Evolutionary conservation across 352 stramenopile genomes (phyloP), one percentile per base, ranked within the genome.

Genomic region (Pythium apleroticum): DNA sequence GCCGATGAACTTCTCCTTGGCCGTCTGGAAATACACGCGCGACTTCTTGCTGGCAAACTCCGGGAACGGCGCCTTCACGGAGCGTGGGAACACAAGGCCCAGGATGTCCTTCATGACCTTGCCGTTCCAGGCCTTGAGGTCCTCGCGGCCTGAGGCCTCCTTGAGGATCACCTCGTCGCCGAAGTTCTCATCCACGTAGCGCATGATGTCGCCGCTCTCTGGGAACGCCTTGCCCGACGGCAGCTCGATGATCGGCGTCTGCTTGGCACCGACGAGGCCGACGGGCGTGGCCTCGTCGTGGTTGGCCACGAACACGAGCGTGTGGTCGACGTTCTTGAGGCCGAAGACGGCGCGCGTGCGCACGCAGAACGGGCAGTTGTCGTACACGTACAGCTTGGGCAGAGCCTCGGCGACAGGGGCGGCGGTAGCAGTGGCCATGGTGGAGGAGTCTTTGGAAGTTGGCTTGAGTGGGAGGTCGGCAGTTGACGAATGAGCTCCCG

Each of bases 361-460:
- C 39, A 78, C 78, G 66, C 77, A 84, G 64, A 80, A 86, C 6
- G 77, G 77, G 59, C 77, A 86, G 60, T 83, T 73, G 66, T 86
- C 77, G 66, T 86, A 86, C 63, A 80, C 78, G 68, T 83, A 86
- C 14, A 86, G 64, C 68, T 77, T 81, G 3, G 65, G 67, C 28
- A 14, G 12, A 3, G 33, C 33, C 9, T 41, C 12, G 12, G 33
- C 33, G 33, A 41, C 33, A 41, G 9, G 33, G 12, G 33, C 33
- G 12, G 12, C 33, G 12, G 33, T 17, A 17, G 12, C 33, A 17
- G 8, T 17, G 33, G 12, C 33, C 33, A 41, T 41, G 12, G 33
- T 41, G 33, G 33, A 41, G 33, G 15, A 3, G n/a, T n/a, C n/a
- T n/a, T 41, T 41, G 8, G 33, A 41, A 17, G 33, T 12, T 4